Evolutionary conservation across 495 filamentous ascomycete genomes (phyloP), one percentile per base, ranked within the genome.

Genomic region (Penicillium maclennaniae): DNA sequence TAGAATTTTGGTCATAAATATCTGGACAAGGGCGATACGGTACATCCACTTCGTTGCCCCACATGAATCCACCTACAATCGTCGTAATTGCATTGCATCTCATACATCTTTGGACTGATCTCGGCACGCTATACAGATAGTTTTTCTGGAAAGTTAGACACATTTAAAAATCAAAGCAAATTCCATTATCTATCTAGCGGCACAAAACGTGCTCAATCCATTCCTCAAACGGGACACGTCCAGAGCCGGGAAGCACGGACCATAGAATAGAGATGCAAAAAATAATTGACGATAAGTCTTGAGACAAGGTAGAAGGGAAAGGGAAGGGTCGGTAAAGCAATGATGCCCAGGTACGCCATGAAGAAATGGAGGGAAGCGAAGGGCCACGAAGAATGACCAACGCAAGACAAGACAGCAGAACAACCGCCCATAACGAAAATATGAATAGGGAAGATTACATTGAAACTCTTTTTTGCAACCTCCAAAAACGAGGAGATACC

Each of bases 381-480:
- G 19, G 40, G 38, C 38, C 20, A 44, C n/a, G 39, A 58, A 50
- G 15, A 20, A 57, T 57, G 39, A 56, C 31, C 31, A 12, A 34
- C 23, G 23, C 23, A 23, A 23, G 23, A 23, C 23, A 14, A 34
- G 7, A 15, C 25, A 36, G 27, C 7, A 53, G 23, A 50, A 46
- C 21, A 48, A 17, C 40, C 53, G 27, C 34, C 49, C 53, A 42
- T 42, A 16, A 50, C 37, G 42, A 27, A 34, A 7, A 50, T 6
- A 40, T 16, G 27, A 26, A 14, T 17, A 19, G 20, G 1, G 25
- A 54, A 47, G 28, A 25, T 40, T 52, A 52, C 26, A 53, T 16
- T 27, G 23, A 15, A 44, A 40, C 21, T 55, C 48, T 49, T 59
- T 52, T 59, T 47, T 50, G 37, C 44, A 47, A 28, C n/a, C 20